Base-by-base conservation (phyloP, 371 early-diverging fungal species). In the Mucor velutinosus region DNA sequence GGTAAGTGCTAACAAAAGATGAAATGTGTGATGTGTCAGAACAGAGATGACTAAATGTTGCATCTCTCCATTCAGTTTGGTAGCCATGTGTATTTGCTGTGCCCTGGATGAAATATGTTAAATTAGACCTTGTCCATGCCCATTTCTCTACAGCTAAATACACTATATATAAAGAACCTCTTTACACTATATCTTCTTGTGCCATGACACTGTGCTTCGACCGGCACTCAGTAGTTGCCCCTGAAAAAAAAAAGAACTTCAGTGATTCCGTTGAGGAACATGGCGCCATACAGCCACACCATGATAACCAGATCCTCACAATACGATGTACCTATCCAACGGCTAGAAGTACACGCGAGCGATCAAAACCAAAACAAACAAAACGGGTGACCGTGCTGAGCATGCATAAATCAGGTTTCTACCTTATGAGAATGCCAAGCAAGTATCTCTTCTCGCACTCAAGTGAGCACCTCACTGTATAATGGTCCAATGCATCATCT, bases 71-170 rank as follows among this genome's bases (percentile, higher is more conserved):
- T 35, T 10, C 62, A 62, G 63, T 47, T 49, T 68, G 58, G 33
- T 67, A 35, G 67, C 67, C 11, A 56, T 67, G 62, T 67, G 67
- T 67, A 57, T 67, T 55, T 67, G 67, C 62, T 68, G 68, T 39
- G 63, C 68, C 5, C 23, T 62, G 19, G 63, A 68, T 58, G 68
- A 68, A 12, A 67, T 62, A 41, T 62, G 68, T 23, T 67, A 67
- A 23, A 32, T 11, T 49, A 49, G 19, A 49, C 43, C 3, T 43
- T 7, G 4, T 11, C 0, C 19, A 8, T 21, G 7, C 10, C 19
- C 7, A 19, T 17, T 2, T 45, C 45, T 12, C 17, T 45, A 45
- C 19, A 45, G 19, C 7, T 45, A n/a, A n/a, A n/a, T n/a, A n/a
- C n/a, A n/a, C n/a, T n/a, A 49, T 10, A 4, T 10, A 35, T 35